Evolutionary conservation across 345 rosid species (phyloP), one percentile per base, ranked within the genome.

Genomic region (Gossypium australe): DNA sequence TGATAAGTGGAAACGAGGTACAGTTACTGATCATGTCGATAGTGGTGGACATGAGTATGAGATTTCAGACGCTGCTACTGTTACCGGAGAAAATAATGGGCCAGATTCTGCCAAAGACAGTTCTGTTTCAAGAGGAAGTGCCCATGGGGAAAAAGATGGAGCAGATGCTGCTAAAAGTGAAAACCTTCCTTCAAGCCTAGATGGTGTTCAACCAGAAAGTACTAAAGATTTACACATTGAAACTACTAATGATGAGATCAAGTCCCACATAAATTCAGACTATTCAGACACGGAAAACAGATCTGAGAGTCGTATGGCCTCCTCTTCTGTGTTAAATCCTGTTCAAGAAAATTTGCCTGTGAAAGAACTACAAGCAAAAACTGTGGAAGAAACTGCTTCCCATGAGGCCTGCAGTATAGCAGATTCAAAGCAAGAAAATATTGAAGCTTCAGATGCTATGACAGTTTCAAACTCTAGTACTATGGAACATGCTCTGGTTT

Each of bases 1-100:
- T 66, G 86, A 80, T 84, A 77, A 85, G 80, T 93, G 92, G 96
- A 87, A 88, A 79, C 80, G 55, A 73, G 82, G 77, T 47, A 78
- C 64, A 43, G 80, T 18, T 68, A 41, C 75, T 76, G 86, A 80
- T 70, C 64, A 70, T 63, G 61, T 62, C 68, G 85, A 78, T 80
- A 77, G 76, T 58, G 72, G 29, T 77, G 84, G 75, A 62, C 60
- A 78, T 65, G 84, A 78, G 70, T 74, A 67, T 75, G 86, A 67
- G 71, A 71, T 49, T 80, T 71, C 79, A 64, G 80, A 58, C 18
- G 51, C 73, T 57, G 80, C 76, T 55, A 76, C 76, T 68, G 53
- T 75, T 44, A 72, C 52, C 29, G 76, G 75, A 61, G 85, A 74
- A 67, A 82, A 74, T 76, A 79, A 81, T 61, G 75, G 75, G 80